These are phyloP conservation scores for Linnemannia elongata DNA, from an alignment of 192 early-diverging fungal genomes.

Conservation along the genomic window DNA sequence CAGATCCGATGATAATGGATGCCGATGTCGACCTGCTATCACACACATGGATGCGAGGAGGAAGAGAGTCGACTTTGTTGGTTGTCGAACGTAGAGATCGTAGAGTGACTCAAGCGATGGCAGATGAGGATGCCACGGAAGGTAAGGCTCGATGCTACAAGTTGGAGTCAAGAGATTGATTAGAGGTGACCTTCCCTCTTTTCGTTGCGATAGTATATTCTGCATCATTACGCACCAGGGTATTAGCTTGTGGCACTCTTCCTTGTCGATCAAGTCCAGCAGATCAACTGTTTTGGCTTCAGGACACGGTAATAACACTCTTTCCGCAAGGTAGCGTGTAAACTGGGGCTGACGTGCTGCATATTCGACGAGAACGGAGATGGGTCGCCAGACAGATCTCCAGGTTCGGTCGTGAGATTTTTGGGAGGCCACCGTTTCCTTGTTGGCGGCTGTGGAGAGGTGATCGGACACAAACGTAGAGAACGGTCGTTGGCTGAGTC, in stretches of 20 bases:
- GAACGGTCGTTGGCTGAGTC: too few species aligned
- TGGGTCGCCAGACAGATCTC: constrained; percentile 15
- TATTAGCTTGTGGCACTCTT: constrained; percentile 28
- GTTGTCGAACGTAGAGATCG: constrained; percentile 9
- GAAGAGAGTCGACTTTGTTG: constrained; percentile 10
- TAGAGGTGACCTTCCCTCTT: background rate
- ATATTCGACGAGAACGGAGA: constrained; percentile 30
- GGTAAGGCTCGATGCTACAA: constrained; percentile 21
- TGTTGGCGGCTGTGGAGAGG: background rate
- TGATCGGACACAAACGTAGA: too few species aligned
- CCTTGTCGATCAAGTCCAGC: constrained; percentile 28
- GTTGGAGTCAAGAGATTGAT: background rate
- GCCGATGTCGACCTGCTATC: constrained; percentile 30
- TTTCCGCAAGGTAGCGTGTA: constrained; percentile 13
- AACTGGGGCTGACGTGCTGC: constrained; percentile 30
- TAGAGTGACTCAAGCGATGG: constrained; percentile 18
- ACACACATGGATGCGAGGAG: constrained; percentile 39
- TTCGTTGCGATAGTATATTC: too few species aligned
- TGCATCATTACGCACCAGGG: constrained; percentile 1
- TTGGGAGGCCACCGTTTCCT: background rate
- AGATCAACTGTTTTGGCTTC: constrained; percentile 10
- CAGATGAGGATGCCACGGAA: constrained; percentile 43
- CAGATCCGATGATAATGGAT: constrained; percentile 19
- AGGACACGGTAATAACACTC: constrained; percentile 3
- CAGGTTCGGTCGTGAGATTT: constrained; percentile 4